These are phyloP conservation scores for Phoenix dactylifera DNA, from an alignment of 176 grass and related monocot species.

Conservation along the genomic window DNA sequence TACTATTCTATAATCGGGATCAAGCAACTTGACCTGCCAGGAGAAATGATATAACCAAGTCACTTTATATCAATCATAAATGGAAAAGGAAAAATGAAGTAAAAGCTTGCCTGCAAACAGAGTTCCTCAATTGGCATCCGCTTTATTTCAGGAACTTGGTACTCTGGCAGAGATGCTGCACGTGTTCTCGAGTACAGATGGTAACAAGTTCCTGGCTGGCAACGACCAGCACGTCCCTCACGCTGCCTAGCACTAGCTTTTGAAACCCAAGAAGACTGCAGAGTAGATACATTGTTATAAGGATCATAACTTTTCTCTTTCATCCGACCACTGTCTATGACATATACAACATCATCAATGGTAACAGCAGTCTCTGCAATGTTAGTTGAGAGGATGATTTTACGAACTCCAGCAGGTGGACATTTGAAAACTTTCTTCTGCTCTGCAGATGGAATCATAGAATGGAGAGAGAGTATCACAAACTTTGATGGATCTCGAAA, in stretches of 20 bases:
- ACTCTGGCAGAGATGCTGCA: constrained; percentile 64
- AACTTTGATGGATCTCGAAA: constrained; percentile 62
- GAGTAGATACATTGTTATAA: constrained; percentile 91
- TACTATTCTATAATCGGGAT: constrained; percentile 52
- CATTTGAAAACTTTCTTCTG: constrained; percentile 88
- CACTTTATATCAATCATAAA: background rate
- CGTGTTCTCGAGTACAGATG: constrained; percentile 88
- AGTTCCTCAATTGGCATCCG: constrained; percentile 97
- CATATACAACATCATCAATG: constrained; percentile 94
- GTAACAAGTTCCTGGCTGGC: constrained; percentile 83
- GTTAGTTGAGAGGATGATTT: constrained; percentile 98
- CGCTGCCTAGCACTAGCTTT: constrained; percentile 86
- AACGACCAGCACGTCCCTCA: constrained; percentile 85
- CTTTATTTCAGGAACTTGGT: constrained; percentile 90
- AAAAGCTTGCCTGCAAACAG: constrained; percentile 63
- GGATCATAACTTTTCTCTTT: constrained; percentile 99
- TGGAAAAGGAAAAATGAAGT: constrained; percentile 2
- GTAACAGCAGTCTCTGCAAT: constrained; percentile 96
- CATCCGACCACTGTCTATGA: constrained; percentile 94
- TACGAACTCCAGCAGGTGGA: constrained; percentile 54
- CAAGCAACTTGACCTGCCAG: constrained; percentile 77
- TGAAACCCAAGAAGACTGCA: constrained; percentile 90
- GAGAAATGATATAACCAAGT: background rate
- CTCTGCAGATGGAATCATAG: constrained; percentile 79
- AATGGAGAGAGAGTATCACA: constrained; percentile 75